Evolutionary conservation across 495 filamentous ascomycete species (phyloP), one percentile per base, ranked within the genome.

Genomic region (Podospora bellae-mahoneyi): DNA sequence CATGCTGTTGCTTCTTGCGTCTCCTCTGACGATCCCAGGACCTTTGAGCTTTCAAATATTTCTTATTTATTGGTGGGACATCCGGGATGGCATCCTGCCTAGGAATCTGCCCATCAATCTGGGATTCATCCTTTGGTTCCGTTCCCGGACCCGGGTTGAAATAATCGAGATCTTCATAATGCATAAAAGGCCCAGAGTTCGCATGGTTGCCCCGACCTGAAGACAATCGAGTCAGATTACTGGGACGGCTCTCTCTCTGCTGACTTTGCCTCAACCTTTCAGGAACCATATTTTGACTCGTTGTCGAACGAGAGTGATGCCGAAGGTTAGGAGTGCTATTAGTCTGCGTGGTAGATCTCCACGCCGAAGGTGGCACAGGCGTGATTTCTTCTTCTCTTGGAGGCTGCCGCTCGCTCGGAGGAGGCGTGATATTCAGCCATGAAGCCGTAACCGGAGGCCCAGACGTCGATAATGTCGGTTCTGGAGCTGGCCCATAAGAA

Each of bases 111-210:
- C 19, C 58, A 4, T 64, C 70, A 34, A 65, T 54, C 1, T 64
- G 59, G 1, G 65, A 64, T 39, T 71, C 69, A 54, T 72, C 68
- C 18, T 73, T 73, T 5, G 71, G 64, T 34, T 68, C 69, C 13
- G 23, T 34, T 18, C 65, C 66, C 19, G 66, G 7, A 2, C 16
- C 66, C 6, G 66, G 61, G 32, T 55, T 64, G 27, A 75, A 67
- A 53, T 71, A 75, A 19, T 59, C 69, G 19, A 75, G n/a, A 58
- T 77, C 73, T 62, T 77, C 72, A 66, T 77, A 77, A 53, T 77
- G 75, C 75, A 77, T 77, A n/a, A 74, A 77, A 4, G 75, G 75
- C 1, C 61, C 64, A 9, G 58, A n/a, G 2, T 10, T 4, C 2
- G 32, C 13, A 13, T 26, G 26, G 27, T 32, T 28, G 19, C 32